Evolutionary conservation across 192 early-diverging fungal species (phyloP), one percentile per base, ranked within the genome.

Genomic region (Coemansia sp.): DNA sequence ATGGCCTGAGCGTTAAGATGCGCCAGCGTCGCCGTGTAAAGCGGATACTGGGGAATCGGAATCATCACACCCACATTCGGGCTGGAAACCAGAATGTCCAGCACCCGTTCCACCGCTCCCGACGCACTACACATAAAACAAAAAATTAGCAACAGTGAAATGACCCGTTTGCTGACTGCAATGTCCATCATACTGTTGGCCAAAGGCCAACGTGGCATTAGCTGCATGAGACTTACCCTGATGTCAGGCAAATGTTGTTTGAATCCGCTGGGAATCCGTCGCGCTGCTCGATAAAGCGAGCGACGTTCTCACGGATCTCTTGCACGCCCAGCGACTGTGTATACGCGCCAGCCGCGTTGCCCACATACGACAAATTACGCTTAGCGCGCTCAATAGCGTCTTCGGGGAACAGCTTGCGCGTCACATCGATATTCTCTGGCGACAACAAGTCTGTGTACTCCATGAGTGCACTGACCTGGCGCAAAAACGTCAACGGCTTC

Each of bases 41-140:
- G 87, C 54, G 97, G 97, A 70, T 99, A 99, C 72, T 99, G 97
- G 37, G 97, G 97, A 57, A 99, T 95, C 22, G 97, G 97, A 67
- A 98, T 98, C 95, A 99, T 94, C 71, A 99, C 92, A 29, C 97
- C 97, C 43, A 94, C 89, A 25, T 91, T 83, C 31, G 68, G 63
- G 73, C 91, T 71, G 39, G 89, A 82, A 35, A 94, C 91, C 21
- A 97, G 73, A 65, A 92, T 85, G 71, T 99, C 92, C 21, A 99
- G 84, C 48, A 96, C 86, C 2, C 86, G 84, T 82, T 99, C 95
- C 16, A 99, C 93, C 54, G 92, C 97, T n/a, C 90, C 85, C 31
- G 91, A 93, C 12, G 95, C 97, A 16, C 47, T 49, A 49, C 47
- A 49, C 47, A 49, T 19, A 8, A 67, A 47, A 43, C 47, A 68